These are phyloP conservation scores for Lithospermum erythrorhizon DNA, from an alignment of 257 asterid species.

Conservation along the genomic window DNA sequence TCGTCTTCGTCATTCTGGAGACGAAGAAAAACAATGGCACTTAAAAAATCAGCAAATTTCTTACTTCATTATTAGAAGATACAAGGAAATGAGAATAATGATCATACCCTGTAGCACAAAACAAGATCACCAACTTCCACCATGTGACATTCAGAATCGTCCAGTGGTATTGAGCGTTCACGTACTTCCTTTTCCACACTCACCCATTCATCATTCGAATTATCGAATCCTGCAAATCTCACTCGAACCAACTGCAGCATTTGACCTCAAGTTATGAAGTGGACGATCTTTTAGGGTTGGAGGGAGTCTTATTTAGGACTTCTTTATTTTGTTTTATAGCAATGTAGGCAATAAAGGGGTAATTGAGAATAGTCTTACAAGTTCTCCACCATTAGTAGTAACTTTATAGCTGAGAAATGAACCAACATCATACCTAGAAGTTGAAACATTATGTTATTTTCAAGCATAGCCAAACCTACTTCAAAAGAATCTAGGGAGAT, in stretches of 20 bases:
- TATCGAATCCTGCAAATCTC: constrained; percentile 69
- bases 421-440: constrained; percentile 78
- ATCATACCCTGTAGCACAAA: constrained; percentile 77
- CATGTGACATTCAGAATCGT: constrained; percentile 55
- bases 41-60: background rate
- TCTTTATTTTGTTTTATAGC: too few relatives aligned
- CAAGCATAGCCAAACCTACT: background rate
- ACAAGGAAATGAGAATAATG: constrained; percentile 4
- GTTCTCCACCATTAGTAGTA: constrained; percentile 40
- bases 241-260: constrained; percentile 58
- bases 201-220: constrained; percentile 90
- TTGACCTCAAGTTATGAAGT: too few relatives aligned
- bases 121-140: constrained; percentile 64
- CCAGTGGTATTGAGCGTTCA: constrained; percentile 79
- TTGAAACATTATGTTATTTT: constrained; percentile 10
- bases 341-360: background rate
- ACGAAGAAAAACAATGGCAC: background rate
- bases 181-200: constrained; percentile 47
- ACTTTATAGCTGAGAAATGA: constrained; percentile 59
- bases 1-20: constrained; percentile 47
- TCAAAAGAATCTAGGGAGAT: background rate
- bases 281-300: too few relatives aligned
- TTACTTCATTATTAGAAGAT: constrained; percentile 1
- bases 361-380: constrained; percentile 38
- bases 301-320: too few relatives aligned